Evolutionary conservation across 768 basidiomycete species (phyloP).

Genomic region (Calocybe indica): DNA sequence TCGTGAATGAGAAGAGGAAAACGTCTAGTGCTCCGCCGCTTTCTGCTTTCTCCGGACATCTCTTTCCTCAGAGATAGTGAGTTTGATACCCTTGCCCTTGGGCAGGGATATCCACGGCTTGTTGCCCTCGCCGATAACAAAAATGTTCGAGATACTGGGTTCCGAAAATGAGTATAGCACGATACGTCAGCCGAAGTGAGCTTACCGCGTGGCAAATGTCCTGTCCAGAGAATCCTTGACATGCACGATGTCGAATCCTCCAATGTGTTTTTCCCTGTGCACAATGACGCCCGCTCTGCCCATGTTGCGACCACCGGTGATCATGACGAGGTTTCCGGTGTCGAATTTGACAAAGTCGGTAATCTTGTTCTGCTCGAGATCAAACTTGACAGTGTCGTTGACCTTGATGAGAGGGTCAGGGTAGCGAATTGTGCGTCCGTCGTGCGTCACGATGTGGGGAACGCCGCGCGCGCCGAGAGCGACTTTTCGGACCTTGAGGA

Average conservation of each 20-base stretch:
- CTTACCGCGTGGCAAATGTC: conserved; percentile 95
- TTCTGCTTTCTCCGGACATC: conserved; percentile 84
- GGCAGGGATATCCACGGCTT: conserved; percentile 98
- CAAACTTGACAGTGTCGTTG: conserved; percentile 98
- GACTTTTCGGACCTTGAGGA: conserved; percentile 88
- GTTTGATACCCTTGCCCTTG: conserved; percentile 96
- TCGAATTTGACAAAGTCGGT: conserved; percentile 92
- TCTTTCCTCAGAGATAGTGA: conserved; percentile 95
- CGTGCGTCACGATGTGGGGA: conserved; percentile 96
- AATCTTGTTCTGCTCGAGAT: conserved; percentile 93
- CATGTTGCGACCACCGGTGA: conserved; percentile 99
- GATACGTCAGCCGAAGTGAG: conserved; percentile 6
- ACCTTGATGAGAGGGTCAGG: conserved; percentile 93
- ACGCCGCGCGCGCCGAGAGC: conserved; percentile 92
- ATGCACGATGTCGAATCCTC: conserved; percentile 98
- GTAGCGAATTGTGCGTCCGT: conserved; percentile 99
- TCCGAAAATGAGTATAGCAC: neutral
- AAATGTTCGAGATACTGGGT: conserved; percentile 88
- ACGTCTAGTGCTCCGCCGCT: conserved; percentile 48
- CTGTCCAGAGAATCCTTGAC: conserved; percentile 93
- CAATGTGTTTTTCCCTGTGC: conserved; percentile 94
- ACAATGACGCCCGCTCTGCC: conserved; percentile 95
- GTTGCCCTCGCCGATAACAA: conserved; percentile 91
- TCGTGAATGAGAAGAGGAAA: conserved; percentile 23
- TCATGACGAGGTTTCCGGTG: conserved; percentile 93